Percentiles rank a stretch among this genome's conserved stretches.
Evolutionary conservation across 768 basidiomycete genomes (phyloP).

Genomic region (Krasilnikovozyma curviuscula): DNA sequence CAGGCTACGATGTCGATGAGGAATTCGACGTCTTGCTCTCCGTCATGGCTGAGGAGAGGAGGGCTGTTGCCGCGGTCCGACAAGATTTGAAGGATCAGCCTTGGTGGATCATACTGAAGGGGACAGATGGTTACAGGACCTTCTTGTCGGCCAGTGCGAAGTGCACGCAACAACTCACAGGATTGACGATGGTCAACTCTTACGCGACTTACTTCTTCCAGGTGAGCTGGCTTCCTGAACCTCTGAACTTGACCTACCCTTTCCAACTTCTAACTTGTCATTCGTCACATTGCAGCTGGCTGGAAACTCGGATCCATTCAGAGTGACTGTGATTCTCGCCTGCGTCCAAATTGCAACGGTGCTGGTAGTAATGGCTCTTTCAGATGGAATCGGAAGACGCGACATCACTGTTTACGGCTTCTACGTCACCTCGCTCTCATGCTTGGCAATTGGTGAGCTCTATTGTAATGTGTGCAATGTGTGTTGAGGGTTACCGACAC

Average conservation of each 20-base stretch:
- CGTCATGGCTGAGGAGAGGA: too few relatives aligned
- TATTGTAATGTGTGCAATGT: neutral
- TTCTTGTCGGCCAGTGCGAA: neutral
- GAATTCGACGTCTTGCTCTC: neutral
- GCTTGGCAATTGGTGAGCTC: neutral
- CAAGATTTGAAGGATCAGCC: too few relatives aligned
- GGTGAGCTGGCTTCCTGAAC: neutral
- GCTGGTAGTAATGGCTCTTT: neutral
- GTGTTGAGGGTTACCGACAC: neutral
- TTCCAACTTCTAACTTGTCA: neutral
- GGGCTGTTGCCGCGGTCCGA: too few relatives aligned
- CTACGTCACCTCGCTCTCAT: neutral
- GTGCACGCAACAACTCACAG: constrained; percentile 1
- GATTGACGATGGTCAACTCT: neutral
- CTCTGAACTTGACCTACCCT: too few relatives aligned
- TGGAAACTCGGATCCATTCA: neutral
- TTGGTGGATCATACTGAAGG: neutral
- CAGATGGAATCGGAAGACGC: neutral
- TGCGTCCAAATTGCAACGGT: neutral
- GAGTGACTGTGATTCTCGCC: neutral
- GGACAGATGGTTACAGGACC: neutral
- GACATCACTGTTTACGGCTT: neutral
- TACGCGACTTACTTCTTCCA: neutral
- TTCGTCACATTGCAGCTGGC: neutral
- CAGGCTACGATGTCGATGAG: neutral